phyloP scores from a whole-genome alignment of 768 basidiomycete genomes.

The Tylopilus subfusipes region DNA sequence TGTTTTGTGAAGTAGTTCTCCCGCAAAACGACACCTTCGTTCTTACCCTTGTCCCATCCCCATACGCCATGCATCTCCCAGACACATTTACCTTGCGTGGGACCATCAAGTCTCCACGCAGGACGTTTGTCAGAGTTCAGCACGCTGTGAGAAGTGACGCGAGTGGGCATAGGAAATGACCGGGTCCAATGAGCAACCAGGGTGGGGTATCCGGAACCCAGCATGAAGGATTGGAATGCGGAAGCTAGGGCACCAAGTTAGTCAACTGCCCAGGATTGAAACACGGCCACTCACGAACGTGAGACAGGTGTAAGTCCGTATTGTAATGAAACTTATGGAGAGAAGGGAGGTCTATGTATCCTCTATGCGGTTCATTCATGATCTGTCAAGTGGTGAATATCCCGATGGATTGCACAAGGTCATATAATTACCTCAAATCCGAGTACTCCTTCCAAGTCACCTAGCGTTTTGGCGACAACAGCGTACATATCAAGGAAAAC shows the following conservation, averaged over 20 bases:
- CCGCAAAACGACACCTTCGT: slow-evolving; percentile 69
- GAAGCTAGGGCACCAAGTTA: slow-evolving; percentile 48
- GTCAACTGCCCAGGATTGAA: neutral
- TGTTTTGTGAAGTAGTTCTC: slow-evolving; percentile 82
- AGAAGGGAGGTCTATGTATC: slow-evolving; percentile 81
- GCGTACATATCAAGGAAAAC: slow-evolving; percentile 79
- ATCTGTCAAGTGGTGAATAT: slow-evolving; percentile 45
- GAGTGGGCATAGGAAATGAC: slow-evolving; percentile 87
- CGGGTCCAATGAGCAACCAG: slow-evolving; percentile 75
- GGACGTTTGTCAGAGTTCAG: slow-evolving; percentile 59
- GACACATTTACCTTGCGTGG: slow-evolving; percentile 66
- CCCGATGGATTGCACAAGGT: neutral
- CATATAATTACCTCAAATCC: slow-evolving; percentile 74
- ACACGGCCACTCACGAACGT: slow-evolving; percentile 56
- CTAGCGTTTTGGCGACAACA: slow-evolving; percentile 60
- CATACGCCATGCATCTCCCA: slow-evolving; percentile 96
- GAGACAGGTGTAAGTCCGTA: slow-evolving; percentile 84
- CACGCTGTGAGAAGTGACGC: slow-evolving; percentile 50
- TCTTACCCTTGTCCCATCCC: slow-evolving; percentile 72
- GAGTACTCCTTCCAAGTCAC: slow-evolving; percentile 72
- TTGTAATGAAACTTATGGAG: slow-evolving; percentile 90
- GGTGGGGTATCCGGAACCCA: slow-evolving; percentile 88
- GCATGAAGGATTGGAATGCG: slow-evolving; percentile 82
- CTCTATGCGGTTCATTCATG: slow-evolving; percentile 93
- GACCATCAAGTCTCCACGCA: slow-evolving; percentile 73